Base-by-base conservation (phyloP, 1,139 yeast species). In the Blastobotrys capitulatus region DNA sequence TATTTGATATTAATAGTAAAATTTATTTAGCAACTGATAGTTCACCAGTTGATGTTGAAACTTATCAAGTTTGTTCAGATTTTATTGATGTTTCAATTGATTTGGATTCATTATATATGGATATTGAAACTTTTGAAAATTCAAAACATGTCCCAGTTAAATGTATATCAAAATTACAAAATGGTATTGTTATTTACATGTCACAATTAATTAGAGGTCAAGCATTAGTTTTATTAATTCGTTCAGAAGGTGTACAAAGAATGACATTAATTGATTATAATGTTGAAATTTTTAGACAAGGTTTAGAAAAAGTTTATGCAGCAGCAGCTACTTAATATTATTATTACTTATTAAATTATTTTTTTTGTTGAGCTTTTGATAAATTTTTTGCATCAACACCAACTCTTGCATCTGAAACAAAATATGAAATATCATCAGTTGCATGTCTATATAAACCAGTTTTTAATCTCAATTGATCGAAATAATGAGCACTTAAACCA, bases 21-120 rank as follows among this genome's bases (percentile, higher is more conserved):
- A 86, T 92, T 29, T 92, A 92, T 64, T 90, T 92, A 42, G 97
- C 97, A 2, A 92, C 97, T 0, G 98, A 92, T 66, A 86, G 96
- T 0, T 82, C 92, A 2, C 97, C 97, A 0, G 96, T 90, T 31
- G 97, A 92, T 67, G 86, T 89, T 29, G 96, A 89, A 61, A 86
- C 95, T 0, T 92, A 92, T 65, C 97, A 92, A 66, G 95, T 90
- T 2, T 92, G 98, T 67, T 95, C 97, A 0, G 98, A 92, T 62
- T 92, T 90, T 62, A 90, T 92, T 49, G 98, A 92, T 65, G 94
- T 92, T 18, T 84, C 97, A 2, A 83, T 89, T 36, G 97, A 92
- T 62, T 71, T 92, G 54, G 94, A 88, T 46, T 57, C 59, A 22
- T 61, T 71, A 26, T 72, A 71, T 56, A 48, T 49, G 46, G 53